Base-by-base conservation (phyloP, 768 basidiomycete genomes). In the Mrakia blollopis region DNA sequence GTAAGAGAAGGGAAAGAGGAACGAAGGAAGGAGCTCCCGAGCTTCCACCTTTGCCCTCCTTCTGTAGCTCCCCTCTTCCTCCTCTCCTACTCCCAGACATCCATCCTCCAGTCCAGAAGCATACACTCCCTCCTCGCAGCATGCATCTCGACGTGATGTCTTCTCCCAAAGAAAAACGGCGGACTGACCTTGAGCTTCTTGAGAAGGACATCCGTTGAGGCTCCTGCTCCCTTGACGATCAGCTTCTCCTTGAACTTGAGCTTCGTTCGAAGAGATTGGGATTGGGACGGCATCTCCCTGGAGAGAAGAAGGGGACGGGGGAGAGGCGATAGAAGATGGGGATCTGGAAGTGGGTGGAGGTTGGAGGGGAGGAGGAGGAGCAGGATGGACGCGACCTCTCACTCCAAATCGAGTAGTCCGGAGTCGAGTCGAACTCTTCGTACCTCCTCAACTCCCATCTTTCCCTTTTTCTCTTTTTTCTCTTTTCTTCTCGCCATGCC, bases 171-270 rank as follows among this genome's bases (percentile, higher is more conserved):
- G 28, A 52, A 57, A 18, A 57, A 28, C 37, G 72, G 28, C 14
- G 35, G 7, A 79, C 83, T 60, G 70, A 85, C 85, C 85, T 92
- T 91, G 80, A 98, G 87, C 85, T 92, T 92, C 86, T 92, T 94
- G 81, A 92, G 89, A 35, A 94, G 85, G 0, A 88, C 87, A 85
- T 98, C 94, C 16, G 92, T 70, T 4, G 68, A 71, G 1, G 52
- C 16, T 37, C 23, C 37, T 23, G 65, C 39, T 39, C 65, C 65
- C 35, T 68, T 70, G 8, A 35, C 89, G 41, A 89, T 85, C 69
- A 98, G 88, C 84, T 92, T 93, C 78, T 94, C 94, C 81, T 87
- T 87, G 83, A 98, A 98, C 18, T 85, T 81, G 47, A 86, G 83
- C 32, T 68, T 68, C 21, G 35, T 41, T 21, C 35, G 65, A 18